Conservation (phyloP, 129 eudicot species). For the Escallonia rubra region DNA sequence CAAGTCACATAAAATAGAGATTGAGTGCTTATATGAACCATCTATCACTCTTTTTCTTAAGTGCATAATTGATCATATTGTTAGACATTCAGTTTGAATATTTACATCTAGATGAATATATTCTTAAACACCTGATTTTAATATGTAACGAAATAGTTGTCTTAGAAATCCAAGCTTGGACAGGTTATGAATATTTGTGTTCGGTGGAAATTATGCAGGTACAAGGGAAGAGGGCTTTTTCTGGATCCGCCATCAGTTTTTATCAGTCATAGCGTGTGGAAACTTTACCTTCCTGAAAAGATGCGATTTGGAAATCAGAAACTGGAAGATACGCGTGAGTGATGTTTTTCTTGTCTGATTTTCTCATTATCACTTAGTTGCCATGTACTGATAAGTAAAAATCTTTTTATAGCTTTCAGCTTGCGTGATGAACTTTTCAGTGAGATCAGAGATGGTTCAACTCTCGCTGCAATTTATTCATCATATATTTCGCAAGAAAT, state of each 20-base stretch:
- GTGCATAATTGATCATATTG: too few relatives aligned
- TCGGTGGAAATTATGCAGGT: slow-evolving; percentile 48
- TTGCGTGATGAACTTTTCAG: slow-evolving; percentile 64
- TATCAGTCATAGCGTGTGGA: slow-evolving; percentile 63
- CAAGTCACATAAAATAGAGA: too few relatives aligned
- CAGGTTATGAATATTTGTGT: background rate
- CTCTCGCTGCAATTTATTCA: slow-evolving; percentile 48
- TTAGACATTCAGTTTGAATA: too few relatives aligned
- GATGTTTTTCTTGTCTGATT: background rate
- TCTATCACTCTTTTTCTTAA: too few relatives aligned
- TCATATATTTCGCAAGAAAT: slow-evolving; percentile 53
- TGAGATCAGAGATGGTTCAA: slow-evolving; percentile 58
- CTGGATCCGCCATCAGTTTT: slow-evolving; percentile 74
- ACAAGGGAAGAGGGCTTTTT: slow-evolving; percentile 88
- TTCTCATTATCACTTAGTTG: background rate
- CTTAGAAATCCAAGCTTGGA: background rate
- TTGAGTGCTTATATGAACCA: too few relatives aligned
- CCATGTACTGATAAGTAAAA: slow-evolving; percentile 5
- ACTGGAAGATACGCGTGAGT: slow-evolving; percentile 50
- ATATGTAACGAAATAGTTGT: too few relatives aligned
- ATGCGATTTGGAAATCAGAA: slow-evolving; percentile 29
- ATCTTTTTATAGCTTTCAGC: slow-evolving; percentile 42
- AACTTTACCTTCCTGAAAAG: slow-evolving; percentile 53
- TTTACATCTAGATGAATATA: too few relatives aligned
- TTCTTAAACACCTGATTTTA: too few relatives aligned